Conservation (phyloP, 305 asterid species). For the Fraxinus ornus region DNA sequence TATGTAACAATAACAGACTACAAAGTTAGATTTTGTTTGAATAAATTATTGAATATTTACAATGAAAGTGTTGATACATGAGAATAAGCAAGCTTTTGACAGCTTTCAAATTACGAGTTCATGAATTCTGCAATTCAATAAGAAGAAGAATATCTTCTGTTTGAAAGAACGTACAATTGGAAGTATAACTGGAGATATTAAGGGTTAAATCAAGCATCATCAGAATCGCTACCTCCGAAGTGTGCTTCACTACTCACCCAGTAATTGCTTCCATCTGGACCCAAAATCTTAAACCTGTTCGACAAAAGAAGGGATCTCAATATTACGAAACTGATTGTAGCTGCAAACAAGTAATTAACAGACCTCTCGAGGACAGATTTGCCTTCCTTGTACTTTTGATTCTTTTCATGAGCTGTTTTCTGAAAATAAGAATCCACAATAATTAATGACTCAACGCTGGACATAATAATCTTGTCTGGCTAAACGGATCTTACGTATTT, state of each 20-base stretch:
- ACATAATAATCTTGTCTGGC: not conserved
- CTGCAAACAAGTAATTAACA: slow-evolving; percentile 19
- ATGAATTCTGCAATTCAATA: slow-evolving; percentile 8
- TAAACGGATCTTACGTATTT: slow-evolving; percentile 59
- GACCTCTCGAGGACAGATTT: slow-evolving; percentile 91
- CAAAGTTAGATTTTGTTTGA: not conserved
- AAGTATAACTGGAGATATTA: not conserved
- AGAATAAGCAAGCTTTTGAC: not conserved
- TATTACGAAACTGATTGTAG: not conserved
- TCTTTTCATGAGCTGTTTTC: slow-evolving; percentile 71
- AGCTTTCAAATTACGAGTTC: not conserved
- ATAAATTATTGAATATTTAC: slow-evolving; percentile 1
- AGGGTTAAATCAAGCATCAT: slow-evolving; percentile 36
- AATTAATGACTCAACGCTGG: not conserved
- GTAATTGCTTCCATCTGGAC: slow-evolving; percentile 74
- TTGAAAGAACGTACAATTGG: slow-evolving; percentile 42
- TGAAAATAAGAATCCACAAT: slow-evolving; percentile 25
- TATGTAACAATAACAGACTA: not conserved
- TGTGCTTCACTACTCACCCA: slow-evolving; percentile 64
- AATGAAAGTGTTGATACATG: not conserved
- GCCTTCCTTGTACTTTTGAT: slow-evolving; percentile 82
- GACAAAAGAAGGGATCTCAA: slow-evolving; percentile 8
- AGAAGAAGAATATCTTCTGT: not conserved
- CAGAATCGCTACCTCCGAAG: slow-evolving; percentile 60
- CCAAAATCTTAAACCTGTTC: slow-evolving; percentile 67